Evolutionary conservation across 2,329 filamentous ascomycete genomes (phyloP).

Genomic region (Corinectria fuckeliana): DNA sequence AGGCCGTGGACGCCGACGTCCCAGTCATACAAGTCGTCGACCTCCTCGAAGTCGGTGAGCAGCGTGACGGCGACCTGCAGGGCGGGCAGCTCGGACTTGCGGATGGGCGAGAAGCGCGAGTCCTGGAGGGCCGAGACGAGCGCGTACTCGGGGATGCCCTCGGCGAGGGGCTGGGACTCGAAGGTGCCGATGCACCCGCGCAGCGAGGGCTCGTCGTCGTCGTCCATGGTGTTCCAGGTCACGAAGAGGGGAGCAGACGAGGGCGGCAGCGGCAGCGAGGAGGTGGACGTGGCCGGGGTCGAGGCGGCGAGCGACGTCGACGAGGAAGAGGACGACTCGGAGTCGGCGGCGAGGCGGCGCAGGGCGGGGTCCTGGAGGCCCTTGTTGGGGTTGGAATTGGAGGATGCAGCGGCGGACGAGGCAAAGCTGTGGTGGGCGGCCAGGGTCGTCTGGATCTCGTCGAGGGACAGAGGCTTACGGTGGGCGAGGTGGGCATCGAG

Average conservation of each 20-base stretch:
- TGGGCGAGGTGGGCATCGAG: constrained; percentile 77
- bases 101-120: constrained; percentile 65
- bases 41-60: constrained; percentile 83
- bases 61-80: constrained; percentile 78
- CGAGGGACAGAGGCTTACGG: constrained; percentile 70
- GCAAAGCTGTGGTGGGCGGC: constrained; percentile 42
- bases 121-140: constrained; percentile 76
- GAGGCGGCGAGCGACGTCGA: constrained; percentile 53
- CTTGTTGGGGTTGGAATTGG: constrained; percentile 5
- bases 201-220: constrained; percentile 59
- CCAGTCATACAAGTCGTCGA: constrained; percentile 81
- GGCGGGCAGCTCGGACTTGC: constrained; percentile 58
- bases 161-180: constrained; percentile 73
- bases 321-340: constrained; percentile 46
- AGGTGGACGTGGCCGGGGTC: constrained; percentile 53
- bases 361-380: constrained; percentile 50
- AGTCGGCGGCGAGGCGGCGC: constrained; percentile 46
- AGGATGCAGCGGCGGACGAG: constrained; percentile 14
- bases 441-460: constrained; percentile 73
- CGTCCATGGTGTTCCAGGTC: constrained; percentile 81
- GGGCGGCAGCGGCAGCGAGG: constrained; percentile 46
- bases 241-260: constrained; percentile 82
- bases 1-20: constrained; percentile 84
- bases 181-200: constrained; percentile 98
- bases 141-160: constrained; percentile 80